Percentiles rank a stretch among this genome's conserved stretches.
Conservation (phyloP, 163 green algal species). For the Trebouxiophyceae sp. region DNA sequence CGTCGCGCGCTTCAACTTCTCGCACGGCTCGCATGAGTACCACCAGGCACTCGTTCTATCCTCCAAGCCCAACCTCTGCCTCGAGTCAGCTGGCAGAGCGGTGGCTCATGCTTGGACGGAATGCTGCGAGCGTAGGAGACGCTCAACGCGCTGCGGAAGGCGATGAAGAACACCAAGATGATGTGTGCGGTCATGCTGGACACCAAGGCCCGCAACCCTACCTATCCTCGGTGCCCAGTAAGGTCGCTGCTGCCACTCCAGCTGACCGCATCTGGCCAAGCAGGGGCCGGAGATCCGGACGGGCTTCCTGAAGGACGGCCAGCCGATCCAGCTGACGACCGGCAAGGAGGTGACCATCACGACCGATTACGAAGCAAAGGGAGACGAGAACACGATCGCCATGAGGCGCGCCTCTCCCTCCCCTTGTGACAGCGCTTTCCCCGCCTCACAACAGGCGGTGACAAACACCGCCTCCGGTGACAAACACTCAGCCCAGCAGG, state of each 20-base stretch:
- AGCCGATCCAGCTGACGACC: constrained; percentile 44
- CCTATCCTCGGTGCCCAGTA: not conserved
- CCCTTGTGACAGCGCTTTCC: not conserved
- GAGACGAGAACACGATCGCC: constrained; percentile 71
- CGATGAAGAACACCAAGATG: constrained; percentile 86
- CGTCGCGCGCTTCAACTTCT: constrained; percentile 98
- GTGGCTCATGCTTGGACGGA: not conserved
- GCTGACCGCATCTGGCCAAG: not conserved
- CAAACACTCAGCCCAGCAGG: not conserved
- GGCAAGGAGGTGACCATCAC: constrained; percentile 87
- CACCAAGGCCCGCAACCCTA: constrained; percentile 63
- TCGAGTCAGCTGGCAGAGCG: not conserved
- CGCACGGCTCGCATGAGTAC: constrained; percentile 89
- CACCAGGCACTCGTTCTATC: constrained; percentile 76
- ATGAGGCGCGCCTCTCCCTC: constrained; percentile 51
- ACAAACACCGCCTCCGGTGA: no score
- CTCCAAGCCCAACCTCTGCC: no score
- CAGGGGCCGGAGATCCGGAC: constrained; percentile 50
- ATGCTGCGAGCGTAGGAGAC: constrained; percentile 60
- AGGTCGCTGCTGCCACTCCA: not conserved
- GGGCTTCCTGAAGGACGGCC: constrained; percentile 57
- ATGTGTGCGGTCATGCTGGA: constrained; percentile 98
- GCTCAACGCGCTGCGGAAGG: constrained; percentile 82
- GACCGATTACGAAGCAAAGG: constrained; percentile 85
- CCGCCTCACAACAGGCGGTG: no score